These are phyloP conservation scores for Arthroderma sp. DNA, from an alignment of 2,329 filamentous ascomycete species.

Conservation along the genomic window DNA sequence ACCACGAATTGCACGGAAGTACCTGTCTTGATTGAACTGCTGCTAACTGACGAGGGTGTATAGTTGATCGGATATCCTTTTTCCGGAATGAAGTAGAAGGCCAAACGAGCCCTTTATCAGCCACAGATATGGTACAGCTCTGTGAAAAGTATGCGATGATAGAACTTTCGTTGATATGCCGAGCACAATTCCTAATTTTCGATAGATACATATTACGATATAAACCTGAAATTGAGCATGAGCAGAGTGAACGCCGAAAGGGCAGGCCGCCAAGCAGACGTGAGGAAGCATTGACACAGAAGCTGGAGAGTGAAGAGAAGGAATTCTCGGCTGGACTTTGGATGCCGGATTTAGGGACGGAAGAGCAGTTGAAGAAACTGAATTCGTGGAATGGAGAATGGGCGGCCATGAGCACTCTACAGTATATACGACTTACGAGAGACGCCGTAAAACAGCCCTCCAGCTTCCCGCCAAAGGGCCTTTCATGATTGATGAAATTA, in stretches of 20 bases:
- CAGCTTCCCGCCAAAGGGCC: constrained; percentile 61
- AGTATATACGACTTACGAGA: constrained; percentile 61
- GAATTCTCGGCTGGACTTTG: constrained; percentile 74
- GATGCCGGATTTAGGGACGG: constrained; percentile 61
- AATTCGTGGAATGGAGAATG: constrained; percentile 71
- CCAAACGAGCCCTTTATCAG: constrained; percentile 20
- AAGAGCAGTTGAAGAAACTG: constrained; percentile 51
- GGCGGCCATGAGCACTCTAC: constrained; percentile 61
- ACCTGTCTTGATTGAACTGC: background rate
- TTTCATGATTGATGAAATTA: constrained; percentile 23
- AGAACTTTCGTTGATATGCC: constrained; percentile 14
- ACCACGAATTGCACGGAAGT: too few relatives aligned
- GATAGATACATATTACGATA: constrained; percentile 26
- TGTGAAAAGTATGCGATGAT: constrained; percentile 41
- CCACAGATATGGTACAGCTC: constrained; percentile 32
- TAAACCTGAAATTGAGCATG: constrained; percentile 24
- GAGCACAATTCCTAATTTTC: background rate
- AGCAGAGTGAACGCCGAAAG: constrained; percentile 53
- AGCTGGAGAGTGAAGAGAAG: constrained; percentile 55
- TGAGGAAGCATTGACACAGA: constrained; percentile 64
- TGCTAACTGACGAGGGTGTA: constrained; percentile 2
- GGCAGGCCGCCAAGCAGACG: constrained; percentile 65
- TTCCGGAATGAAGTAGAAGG: constrained; percentile 48
- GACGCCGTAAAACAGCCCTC: constrained; percentile 53
- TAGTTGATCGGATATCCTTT: constrained; percentile 55